These are phyloP conservation scores for Stylosanthes scabra DNA, from an alignment of 331 rosid species.

Conservation along the genomic window DNA sequence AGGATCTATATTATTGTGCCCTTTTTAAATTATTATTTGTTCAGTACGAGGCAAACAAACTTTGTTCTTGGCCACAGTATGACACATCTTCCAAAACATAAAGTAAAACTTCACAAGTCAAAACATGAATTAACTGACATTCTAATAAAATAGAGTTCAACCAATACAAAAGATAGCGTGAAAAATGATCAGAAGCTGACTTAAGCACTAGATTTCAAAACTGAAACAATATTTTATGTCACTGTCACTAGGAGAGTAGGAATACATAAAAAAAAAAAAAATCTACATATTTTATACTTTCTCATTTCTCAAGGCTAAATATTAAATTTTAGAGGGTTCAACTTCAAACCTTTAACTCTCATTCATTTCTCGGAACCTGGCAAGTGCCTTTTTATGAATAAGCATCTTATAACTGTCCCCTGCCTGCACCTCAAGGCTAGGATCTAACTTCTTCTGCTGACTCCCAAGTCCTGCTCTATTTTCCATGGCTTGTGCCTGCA, in stretches of 20 bases:
- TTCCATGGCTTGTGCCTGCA: slow-evolving; percentile 83
- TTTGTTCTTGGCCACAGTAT: neutral
- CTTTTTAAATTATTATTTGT: neutral
- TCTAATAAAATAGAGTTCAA: slow-evolving; percentile 15
- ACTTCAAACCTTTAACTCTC: slow-evolving; percentile 35
- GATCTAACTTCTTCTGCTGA: slow-evolving; percentile 90
- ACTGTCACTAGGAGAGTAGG: slow-evolving; percentile 30
- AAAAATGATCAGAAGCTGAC: neutral
- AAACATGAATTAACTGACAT: slow-evolving; percentile 17
- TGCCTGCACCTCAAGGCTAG: slow-evolving; percentile 84
- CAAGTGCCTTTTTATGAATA: slow-evolving; percentile 96
- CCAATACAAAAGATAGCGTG: neutral
- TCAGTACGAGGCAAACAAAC: neutral
- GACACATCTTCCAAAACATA: neutral
- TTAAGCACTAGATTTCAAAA: slow-evolving; percentile 25
- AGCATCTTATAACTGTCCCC: slow-evolving; percentile 94
- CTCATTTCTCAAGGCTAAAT: slow-evolving; percentile 35
- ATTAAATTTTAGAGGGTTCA: slow-evolving; percentile 26
- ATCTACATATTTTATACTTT: slow-evolving; percentile 14
- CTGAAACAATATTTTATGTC: slow-evolving; percentile 22
- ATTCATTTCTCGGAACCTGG: slow-evolving; percentile 94
- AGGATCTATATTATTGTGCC: no score
- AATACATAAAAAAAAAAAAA: slow-evolving; percentile 22
- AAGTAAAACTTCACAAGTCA: neutral
- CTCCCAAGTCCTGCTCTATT: slow-evolving; percentile 97